Conservation (phyloP, 768 basidiomycete genomes). For the Harrya chromipes region DNA sequence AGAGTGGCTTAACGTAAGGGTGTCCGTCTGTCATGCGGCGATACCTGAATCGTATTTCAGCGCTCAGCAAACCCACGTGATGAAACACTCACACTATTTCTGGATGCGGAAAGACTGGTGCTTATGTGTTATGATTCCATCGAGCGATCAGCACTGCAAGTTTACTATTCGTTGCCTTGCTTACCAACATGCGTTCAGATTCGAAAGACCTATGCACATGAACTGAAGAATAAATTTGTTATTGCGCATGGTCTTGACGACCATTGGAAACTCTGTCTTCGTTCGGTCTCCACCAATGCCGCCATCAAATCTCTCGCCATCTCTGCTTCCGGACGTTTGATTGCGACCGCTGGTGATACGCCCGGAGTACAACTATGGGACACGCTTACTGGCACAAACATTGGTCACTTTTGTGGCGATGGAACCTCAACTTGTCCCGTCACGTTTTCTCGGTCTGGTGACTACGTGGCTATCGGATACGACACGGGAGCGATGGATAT, state of each 20-base stretch:
- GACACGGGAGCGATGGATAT: conserved; percentile 11
- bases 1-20: conserved; percentile 15
- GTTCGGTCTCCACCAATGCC: conserved; percentile 8
- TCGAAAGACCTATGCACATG: conserved; percentile 9
- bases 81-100: conserved; percentile 10
- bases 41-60: conserved; percentile 5
- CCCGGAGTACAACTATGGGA: conserved; percentile 39
- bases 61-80: conserved; percentile 3
- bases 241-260: conserved; percentile 8
- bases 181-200: conserved; percentile 6
- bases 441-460: conserved; percentile 13
- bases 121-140: conserved; percentile 21
- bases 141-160: conserved; percentile 15
- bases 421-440: conserved; percentile 14
- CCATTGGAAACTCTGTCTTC: conserved; percentile 14
- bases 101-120: conserved; percentile 17
- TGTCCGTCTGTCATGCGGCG: not conserved
- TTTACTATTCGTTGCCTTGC: conserved; percentile 15
- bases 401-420: conserved; percentile 9
- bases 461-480: conserved; percentile 13
- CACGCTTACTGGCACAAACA: conserved; percentile 10
- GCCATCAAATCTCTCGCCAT: conserved; percentile 13
- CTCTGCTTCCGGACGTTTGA: conserved; percentile 16
- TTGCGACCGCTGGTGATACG: conserved; percentile 14
- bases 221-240: conserved; percentile 10